Conservation (phyloP, 441 rosid genomes). For the Kokia cookei region DNA sequence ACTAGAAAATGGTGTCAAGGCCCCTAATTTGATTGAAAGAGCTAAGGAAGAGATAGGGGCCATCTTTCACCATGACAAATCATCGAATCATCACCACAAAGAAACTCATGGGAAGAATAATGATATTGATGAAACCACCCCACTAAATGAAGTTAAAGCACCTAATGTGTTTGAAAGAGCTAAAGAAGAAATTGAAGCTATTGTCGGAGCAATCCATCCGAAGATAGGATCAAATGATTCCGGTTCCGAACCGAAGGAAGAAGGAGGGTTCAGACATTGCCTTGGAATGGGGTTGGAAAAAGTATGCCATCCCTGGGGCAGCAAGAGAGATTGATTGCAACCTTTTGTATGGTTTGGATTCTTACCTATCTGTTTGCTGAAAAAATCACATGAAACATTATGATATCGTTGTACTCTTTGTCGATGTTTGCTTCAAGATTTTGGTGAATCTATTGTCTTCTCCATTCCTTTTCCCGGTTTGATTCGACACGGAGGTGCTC, state of each 20-base stretch:
- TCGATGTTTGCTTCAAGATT: neutral
- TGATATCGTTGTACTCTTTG: neutral
- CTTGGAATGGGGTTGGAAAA: conserved; percentile 46
- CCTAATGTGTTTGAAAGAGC: conserved; percentile 58
- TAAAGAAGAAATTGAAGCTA: conserved; percentile 62
- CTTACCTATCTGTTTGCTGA: neutral
- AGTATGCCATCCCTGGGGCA: conserved; percentile 35
- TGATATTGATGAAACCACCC: conserved; percentile 40
- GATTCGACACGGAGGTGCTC: neutral
- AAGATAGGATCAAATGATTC: conserved; percentile 22
- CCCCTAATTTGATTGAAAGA: conserved; percentile 21
- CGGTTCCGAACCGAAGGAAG: conserved; percentile 24
- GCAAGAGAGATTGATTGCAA: conserved; percentile 18
- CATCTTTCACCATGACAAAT: conserved; percentile 21
- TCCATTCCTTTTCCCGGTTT: neutral
- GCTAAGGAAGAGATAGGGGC: conserved; percentile 35
- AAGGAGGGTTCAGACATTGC: conserved; percentile 34
- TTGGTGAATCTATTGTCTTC: neutral
- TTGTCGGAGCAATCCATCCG: conserved; percentile 38
- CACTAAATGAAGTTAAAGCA: conserved; percentile 46
- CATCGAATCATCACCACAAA: conserved; percentile 16
- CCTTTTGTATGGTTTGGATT: neutral
- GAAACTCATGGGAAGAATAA: conserved; percentile 42
- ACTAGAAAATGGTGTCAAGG: conserved; percentile 17
- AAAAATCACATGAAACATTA: neutral